Evolutionary conservation across 2,329 filamentous ascomycete species (phyloP).

Genomic region (Penicillium sclerotiorum): DNA sequence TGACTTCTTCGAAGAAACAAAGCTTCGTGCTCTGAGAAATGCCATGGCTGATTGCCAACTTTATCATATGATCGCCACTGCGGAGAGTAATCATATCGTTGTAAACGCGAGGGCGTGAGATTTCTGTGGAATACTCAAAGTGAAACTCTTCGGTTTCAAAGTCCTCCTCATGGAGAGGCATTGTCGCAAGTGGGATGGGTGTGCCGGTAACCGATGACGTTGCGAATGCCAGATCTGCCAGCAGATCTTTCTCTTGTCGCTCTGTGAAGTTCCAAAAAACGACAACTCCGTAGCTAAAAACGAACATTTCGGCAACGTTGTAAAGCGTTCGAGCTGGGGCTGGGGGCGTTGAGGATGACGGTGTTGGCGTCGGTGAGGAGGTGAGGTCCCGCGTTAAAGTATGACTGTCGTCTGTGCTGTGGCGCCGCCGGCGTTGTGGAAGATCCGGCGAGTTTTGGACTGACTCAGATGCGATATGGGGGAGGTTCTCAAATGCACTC

Average conservation of each 20-base stretch:
- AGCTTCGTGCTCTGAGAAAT: constrained; percentile 97
- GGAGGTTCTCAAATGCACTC: not conserved
- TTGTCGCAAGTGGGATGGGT: constrained; percentile 68
- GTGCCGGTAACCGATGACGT: constrained; percentile 42
- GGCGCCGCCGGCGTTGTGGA: constrained; percentile 20
- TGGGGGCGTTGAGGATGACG: constrained; percentile 12
- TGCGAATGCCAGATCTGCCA: constrained; percentile 92
- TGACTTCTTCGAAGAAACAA: constrained; percentile 92
- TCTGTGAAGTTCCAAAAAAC: constrained; percentile 99
- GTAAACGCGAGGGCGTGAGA: constrained; percentile 86
- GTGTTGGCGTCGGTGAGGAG: constrained; percentile 51
- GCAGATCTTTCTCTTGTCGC: constrained; percentile 91
- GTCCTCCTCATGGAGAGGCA: constrained; percentile 82
- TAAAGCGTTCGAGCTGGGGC: constrained; percentile 69
- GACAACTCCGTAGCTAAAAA: constrained; percentile 95
- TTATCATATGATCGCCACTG: constrained; percentile 97
- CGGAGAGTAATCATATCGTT: constrained; percentile 99
- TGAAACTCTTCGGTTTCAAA: constrained; percentile 99
- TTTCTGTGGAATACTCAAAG: constrained; percentile 89
- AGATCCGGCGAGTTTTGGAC: constrained; percentile 14
- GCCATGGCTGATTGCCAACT: constrained; percentile 94
- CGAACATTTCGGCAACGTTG: constrained; percentile 84
- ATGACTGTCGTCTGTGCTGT: constrained; percentile 28
- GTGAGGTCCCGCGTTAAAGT: constrained; percentile 22
- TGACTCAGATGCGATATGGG: constrained; percentile 5